Conservation (phyloP, 1,284 basidiomycete species). For the Ustilago trichophora region DNA sequence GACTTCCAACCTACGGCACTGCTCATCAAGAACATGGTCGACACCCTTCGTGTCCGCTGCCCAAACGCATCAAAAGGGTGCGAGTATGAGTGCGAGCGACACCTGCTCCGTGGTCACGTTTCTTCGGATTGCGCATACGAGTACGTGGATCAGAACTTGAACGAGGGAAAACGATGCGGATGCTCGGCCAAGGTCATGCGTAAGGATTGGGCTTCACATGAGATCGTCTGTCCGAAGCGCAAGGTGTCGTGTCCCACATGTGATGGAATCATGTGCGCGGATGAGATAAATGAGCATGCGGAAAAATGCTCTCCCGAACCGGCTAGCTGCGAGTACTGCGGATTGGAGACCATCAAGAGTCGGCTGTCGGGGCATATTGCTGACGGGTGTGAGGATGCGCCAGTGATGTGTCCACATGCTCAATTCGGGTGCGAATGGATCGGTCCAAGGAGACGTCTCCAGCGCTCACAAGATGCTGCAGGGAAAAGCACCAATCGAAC, state of each 20-base stretch:
- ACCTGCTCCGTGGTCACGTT: constrained; percentile 37
- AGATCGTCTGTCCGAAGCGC: constrained; percentile 29
- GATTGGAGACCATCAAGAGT: constrained; percentile 21
- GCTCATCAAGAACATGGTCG: constrained; percentile 57
- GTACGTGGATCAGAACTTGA: constrained; percentile 35
- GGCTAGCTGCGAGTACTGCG: constrained; percentile 25
- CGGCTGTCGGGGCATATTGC: constrained; percentile 24
- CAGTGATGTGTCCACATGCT: constrained; percentile 32
- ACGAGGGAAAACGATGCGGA: constrained; percentile 36
- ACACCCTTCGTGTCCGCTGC: constrained; percentile 49
- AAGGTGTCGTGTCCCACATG: constrained; percentile 27
- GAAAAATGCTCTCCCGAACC: constrained; percentile 36
- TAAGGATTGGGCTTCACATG: constrained; percentile 50
- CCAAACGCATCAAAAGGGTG: constrained; percentile 49
- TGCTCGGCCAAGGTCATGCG: constrained; percentile 52
- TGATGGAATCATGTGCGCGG: constrained; percentile 8
- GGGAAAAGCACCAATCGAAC: constrained; percentile 10
- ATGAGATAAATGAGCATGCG: constrained; percentile 29
- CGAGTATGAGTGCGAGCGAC: constrained; percentile 39
- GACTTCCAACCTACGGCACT: constrained; percentile 43
- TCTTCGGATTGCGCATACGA: constrained; percentile 45
- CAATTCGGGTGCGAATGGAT: constrained; percentile 43
- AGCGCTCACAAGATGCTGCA: background rate
- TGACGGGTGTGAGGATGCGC: constrained; percentile 23
- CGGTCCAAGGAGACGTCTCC: constrained; percentile 25